These are phyloP conservation scores for Rhytidhysteron rufulum DNA, from an alignment of 2,329 filamentous ascomycete species.

Conservation along the genomic window DNA sequence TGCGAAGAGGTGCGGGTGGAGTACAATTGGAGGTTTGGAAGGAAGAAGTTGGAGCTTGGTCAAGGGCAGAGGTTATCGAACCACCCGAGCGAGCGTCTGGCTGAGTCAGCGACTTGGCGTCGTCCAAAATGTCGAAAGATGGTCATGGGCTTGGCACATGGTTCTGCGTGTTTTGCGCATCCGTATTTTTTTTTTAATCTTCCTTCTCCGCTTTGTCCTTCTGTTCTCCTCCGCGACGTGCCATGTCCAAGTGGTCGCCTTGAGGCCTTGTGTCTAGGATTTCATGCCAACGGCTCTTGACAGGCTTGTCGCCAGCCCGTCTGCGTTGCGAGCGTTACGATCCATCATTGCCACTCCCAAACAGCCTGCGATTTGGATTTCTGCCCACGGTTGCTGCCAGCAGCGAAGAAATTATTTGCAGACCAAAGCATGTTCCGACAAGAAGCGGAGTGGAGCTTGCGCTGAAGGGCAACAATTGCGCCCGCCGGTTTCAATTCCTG, in stretches of 20 bases:
- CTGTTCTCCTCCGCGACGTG: background rate
- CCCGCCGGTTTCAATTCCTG: background rate
- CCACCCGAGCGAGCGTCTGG: too few relatives aligned
- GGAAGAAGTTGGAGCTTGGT: constrained; percentile 20
- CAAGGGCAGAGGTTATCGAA: too few relatives aligned
- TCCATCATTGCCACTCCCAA: constrained; percentile 24
- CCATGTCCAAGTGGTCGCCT: constrained; percentile 8
- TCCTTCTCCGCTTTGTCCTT: too few relatives aligned
- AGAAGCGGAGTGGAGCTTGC: background rate
- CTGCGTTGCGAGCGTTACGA: constrained; percentile 38
- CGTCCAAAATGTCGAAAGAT: too few relatives aligned
- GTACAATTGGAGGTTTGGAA: constrained; percentile 32
- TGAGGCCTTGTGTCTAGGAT: constrained; percentile 11
- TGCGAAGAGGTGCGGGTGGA: constrained; percentile 16
- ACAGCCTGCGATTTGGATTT: constrained; percentile 15
- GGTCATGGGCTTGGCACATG: too few relatives aligned
- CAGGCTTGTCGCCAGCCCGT: constrained; percentile 44
- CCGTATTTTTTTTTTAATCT: too few relatives aligned
- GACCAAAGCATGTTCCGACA: too few relatives aligned
- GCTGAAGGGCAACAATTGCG: background rate
- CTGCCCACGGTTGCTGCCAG: constrained; percentile 15
- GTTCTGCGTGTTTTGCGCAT: too few relatives aligned
- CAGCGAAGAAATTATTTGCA: too few relatives aligned
- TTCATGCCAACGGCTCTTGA: constrained; percentile 45
- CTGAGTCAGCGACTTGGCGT: too few relatives aligned